Evolutionary conservation across 2,329 filamentous ascomycete genomes (phyloP), one percentile per base, ranked within the genome.

Genomic region (Trichoderma sp.): DNA sequence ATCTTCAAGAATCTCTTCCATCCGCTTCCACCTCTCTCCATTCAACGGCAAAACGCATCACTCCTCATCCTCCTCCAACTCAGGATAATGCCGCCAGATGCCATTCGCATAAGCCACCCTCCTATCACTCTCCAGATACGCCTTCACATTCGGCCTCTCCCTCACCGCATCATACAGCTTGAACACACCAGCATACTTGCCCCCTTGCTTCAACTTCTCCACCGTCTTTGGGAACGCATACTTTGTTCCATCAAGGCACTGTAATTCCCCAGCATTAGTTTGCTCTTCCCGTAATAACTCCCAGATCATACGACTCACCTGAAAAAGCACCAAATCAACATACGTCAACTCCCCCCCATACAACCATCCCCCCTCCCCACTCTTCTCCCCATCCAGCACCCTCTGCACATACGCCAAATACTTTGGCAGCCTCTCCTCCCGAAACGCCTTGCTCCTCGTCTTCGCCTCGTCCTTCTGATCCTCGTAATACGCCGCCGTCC

Each of bases 321-420:
- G 91, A 82, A 90, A 94, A 0, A 94, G 76, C 2, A 91, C 89
- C 59, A 91, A 81, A 76, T 95, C 92, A 16, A 91, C 92, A 77
- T 91, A 92, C 0, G 88, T 91, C 71, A 94, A 73, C 70, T 81
- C 81, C 0, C 83, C 84, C 0, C 89, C 90, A 56, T 92, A 89
- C 0, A 95, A 77, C 83, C 89, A 93, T 28, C 87, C 87, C 5
- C 87, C 81, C 0, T 87, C 86, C 0, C 83, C 82, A 69, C 83
- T 85, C 34, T 85, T 81, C 72, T 89, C 87, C 21, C 77, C 75
- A n/a, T 77, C 74, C 8, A 95, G 76, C 21, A 90, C 85, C 1
- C 89, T 81, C 81, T 93, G 87, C 72, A 93, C 91, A 77, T 91
- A 93, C 2, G 79, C 83, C 26, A 94, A 78, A 75, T 89, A 93